Percentiles rank a stretch among this genome's conserved stretches.
These are phyloP conservation scores for Pestalotiopsis sp. DNA, from an alignment of 2,329 filamentous ascomycete genomes.

Conservation along the genomic window DNA sequence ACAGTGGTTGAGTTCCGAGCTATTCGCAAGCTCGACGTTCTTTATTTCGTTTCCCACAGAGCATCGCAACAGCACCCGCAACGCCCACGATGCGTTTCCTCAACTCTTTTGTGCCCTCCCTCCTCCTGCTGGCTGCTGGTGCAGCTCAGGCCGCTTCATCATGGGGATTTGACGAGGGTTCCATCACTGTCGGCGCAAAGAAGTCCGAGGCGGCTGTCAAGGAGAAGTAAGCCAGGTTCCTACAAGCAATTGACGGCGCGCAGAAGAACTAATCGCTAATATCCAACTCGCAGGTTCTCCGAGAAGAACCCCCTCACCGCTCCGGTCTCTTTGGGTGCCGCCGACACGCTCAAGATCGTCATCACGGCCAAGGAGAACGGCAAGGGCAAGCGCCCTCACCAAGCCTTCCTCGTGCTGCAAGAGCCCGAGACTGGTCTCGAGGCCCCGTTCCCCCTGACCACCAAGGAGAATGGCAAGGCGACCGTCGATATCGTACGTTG, in stretches of 20 bases:
- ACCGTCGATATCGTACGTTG: slow-evolving; percentile 78
- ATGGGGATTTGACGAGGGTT: slow-evolving; percentile 77
- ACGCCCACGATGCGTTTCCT: slow-evolving; percentile 43
- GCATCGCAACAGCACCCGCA: slow-evolving; percentile 7
- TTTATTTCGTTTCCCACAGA: background rate
- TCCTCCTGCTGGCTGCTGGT: slow-evolving; percentile 51
- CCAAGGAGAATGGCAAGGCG: slow-evolving; percentile 88
- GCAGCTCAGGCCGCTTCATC: slow-evolving; percentile 56
- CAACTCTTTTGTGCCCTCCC: slow-evolving; percentile 39
- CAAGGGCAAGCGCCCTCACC: slow-evolving; percentile 83
- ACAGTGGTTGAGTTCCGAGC: slow-evolving; percentile 1
- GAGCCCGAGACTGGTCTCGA: slow-evolving; percentile 79
- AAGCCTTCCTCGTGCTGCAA: slow-evolving; percentile 85
- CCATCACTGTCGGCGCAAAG: slow-evolving; percentile 67
- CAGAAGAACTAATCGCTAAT: slow-evolving; percentile 12
- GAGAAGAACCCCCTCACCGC: slow-evolving; percentile 63
- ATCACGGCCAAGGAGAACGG: slow-evolving; percentile 81
- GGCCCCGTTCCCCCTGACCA: slow-evolving; percentile 78
- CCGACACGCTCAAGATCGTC: slow-evolving; percentile 79
- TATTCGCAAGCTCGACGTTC: slow-evolving; percentile 6
- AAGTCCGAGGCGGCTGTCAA: slow-evolving; percentile 62
- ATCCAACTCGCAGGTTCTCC: slow-evolving; percentile 52
- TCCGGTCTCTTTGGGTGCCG: slow-evolving; percentile 64
- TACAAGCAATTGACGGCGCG: background rate
- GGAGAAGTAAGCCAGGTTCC: slow-evolving; percentile 61